phyloP scores from a whole-genome alignment of 2,329 filamentous ascomycete genomes.

The Penicillium hesseltinei region DNA sequence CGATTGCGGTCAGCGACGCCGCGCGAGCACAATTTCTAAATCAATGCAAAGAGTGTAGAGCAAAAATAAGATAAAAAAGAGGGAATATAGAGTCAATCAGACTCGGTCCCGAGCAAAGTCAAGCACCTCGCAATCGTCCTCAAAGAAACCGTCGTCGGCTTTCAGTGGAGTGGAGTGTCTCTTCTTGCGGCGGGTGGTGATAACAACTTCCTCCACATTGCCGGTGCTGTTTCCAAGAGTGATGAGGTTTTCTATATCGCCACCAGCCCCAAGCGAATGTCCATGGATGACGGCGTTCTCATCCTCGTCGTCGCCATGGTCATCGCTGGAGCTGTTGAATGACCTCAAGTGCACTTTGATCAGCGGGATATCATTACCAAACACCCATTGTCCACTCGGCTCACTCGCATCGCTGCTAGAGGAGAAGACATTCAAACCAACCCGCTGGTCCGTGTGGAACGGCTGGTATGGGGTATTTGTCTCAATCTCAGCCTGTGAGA shows the following conservation, averaged over 20 bases:
- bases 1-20: slow-evolving; percentile 17
- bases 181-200: slow-evolving; percentile 72
- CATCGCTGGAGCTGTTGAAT: slow-evolving; percentile 42
- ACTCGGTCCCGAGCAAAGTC: slow-evolving; percentile 71
- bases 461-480: slow-evolving; percentile 94
- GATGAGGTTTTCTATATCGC: slow-evolving; percentile 49
- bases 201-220: slow-evolving; percentile 73
- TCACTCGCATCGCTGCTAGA: slow-evolving; percentile 39
- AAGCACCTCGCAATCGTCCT: slow-evolving; percentile 87
- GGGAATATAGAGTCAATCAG: slow-evolving; percentile 24
- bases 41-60: slow-evolving; percentile 11
- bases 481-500: slow-evolving; percentile 84
- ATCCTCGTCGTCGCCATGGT: slow-evolving; percentile 37
- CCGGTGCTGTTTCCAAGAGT: slow-evolving; percentile 53
- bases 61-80: background rate
- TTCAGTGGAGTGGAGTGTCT: slow-evolving; percentile 39
- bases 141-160: slow-evolving; percentile 73
- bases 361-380: slow-evolving; percentile 51
- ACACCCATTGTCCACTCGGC: slow-evolving; percentile 50
- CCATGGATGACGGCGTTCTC: slow-evolving; percentile 26
- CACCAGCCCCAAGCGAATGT: slow-evolving; percentile 32
- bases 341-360: slow-evolving; percentile 49
- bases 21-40: slow-evolving; percentile 18
- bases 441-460: slow-evolving; percentile 86
- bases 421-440: slow-evolving; percentile 70